Evolutionary conservation across 305 asterid species (phyloP).

Genomic region (Plantago coronopus): DNA sequence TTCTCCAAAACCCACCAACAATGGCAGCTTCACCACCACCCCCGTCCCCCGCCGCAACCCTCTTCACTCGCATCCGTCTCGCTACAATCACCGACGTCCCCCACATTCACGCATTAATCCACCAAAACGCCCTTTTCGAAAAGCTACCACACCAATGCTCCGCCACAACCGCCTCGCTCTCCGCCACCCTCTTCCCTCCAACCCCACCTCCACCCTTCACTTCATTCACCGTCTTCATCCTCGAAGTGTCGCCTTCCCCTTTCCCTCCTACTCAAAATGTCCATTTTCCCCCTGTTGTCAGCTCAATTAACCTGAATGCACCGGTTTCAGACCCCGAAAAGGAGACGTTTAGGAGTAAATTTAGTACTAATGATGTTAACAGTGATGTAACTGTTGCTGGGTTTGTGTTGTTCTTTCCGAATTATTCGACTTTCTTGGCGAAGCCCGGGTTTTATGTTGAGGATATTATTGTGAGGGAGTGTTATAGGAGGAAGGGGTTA

Average conservation of each 20-base stretch:
- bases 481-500: constrained; percentile 70
- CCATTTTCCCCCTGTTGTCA: constrained; percentile 51
- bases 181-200: constrained; percentile 75
- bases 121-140: constrained; percentile 4
- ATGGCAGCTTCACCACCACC: constrained; percentile 41
- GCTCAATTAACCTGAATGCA: constrained; percentile 45
- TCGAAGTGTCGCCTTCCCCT: constrained; percentile 62
- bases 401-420: constrained; percentile 68
- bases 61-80: constrained; percentile 73
- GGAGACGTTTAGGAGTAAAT: constrained; percentile 38
- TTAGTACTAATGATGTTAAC: constrained; percentile 2
- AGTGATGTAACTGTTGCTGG: constrained; percentile 51
- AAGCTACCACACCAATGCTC: constrained; percentile 51
- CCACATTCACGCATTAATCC: constrained; percentile 42
- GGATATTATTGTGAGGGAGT: constrained; percentile 73
- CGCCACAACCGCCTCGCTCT: constrained; percentile 63
- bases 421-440: constrained; percentile 69
- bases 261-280: constrained; percentile 34
- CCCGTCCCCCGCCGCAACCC: constrained; percentile 29
- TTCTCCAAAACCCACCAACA: not conserved
- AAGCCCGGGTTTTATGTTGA: constrained; percentile 76
- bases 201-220: constrained; percentile 58
- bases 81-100: constrained; percentile 64
- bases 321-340: constrained; percentile 56
- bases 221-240: constrained; percentile 75